Conservation (phyloP, 805 yeast species). For the Vanderwaltozyma polyspora region DNA sequence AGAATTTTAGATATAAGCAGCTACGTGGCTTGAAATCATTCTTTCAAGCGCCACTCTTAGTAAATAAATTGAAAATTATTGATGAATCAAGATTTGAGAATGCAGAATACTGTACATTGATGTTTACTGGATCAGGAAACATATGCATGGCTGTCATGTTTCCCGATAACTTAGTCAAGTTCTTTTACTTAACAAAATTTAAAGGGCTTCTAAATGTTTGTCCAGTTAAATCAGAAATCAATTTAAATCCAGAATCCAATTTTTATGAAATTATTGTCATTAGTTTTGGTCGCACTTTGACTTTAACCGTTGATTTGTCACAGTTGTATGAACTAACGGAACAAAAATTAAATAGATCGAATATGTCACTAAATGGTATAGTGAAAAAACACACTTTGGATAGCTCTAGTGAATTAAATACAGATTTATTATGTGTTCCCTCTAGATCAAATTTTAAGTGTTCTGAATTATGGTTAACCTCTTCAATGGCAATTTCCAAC, state of each 20-base stretch:
- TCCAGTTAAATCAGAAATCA: constrained; percentile 1
- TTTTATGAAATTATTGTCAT: constrained; percentile 11
- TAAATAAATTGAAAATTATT: constrained; percentile 8
- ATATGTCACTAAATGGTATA: constrained; percentile 7
- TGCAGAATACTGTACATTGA: constrained; percentile 12
- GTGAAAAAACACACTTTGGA: constrained; percentile 12
- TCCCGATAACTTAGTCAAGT: constrained; percentile 5
- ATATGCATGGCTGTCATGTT: constrained; percentile 12
- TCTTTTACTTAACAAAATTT: constrained; percentile 19
- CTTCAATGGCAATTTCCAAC: constrained; percentile 14
- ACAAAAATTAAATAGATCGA: background rate
- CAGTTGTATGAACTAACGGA: constrained; percentile 3
- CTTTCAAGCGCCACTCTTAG: constrained; percentile 13
- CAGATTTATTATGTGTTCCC: constrained; percentile 6
- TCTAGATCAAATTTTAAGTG: background rate
- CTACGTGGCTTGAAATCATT: constrained; percentile 12
- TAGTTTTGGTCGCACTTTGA: constrained; percentile 15
- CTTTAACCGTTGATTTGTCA: constrained; percentile 9
- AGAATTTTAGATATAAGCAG: constrained; percentile 3
- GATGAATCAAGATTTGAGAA: constrained; percentile 3
- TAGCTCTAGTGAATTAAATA: constrained; percentile 12
- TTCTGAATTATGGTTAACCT: constrained; percentile 14
- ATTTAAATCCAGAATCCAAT: background rate
- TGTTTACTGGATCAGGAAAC: constrained; percentile 18
- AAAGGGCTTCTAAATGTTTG: constrained; percentile 19